Evolutionary conservation across 805 yeast species (phyloP).

Genomic region (Yarrowia yakushimensis): DNA sequence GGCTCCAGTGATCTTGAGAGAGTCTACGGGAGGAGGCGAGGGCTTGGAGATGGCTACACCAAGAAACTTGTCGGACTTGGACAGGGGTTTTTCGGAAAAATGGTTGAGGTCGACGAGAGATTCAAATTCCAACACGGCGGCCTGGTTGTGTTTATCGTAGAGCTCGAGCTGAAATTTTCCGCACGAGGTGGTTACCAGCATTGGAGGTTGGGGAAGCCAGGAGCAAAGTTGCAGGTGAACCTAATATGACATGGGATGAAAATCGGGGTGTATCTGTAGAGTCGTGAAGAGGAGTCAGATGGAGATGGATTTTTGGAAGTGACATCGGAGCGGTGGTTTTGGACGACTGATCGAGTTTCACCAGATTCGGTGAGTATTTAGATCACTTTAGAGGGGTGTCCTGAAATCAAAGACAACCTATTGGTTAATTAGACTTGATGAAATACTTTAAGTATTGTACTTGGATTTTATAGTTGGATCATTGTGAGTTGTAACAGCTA

Average conservation of each 20-base stretch:
- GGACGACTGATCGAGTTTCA: too few relatives aligned
- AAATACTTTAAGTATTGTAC: too few relatives aligned
- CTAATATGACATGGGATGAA: not conserved
- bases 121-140: constrained; percentile 15
- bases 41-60: not conserved
- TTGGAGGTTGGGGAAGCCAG: constrained; percentile 5
- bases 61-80: constrained; percentile 4
- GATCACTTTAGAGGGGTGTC: too few relatives aligned
- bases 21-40: constrained; percentile 1
- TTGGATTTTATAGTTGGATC: too few relatives aligned
- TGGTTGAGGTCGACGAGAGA: constrained; percentile 13
- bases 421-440: too few relatives aligned
- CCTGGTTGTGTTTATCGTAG: constrained; percentile 17
- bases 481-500: too few relatives aligned
- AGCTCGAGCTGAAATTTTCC: constrained; percentile 24
- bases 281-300: too few relatives aligned
- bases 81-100: not conserved
- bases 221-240: constrained; percentile 4
- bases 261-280: not conserved
- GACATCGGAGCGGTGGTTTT: too few relatives aligned
- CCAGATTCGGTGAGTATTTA: too few relatives aligned
- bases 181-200: constrained; percentile 20
- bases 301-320: too few relatives aligned
- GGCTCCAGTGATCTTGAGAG: constrained; percentile 17
- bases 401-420: too few relatives aligned